These are phyloP conservation scores for Isabelozyma heimii DNA, from an alignment of 805 yeast genomes.

Conservation along the genomic window DNA sequence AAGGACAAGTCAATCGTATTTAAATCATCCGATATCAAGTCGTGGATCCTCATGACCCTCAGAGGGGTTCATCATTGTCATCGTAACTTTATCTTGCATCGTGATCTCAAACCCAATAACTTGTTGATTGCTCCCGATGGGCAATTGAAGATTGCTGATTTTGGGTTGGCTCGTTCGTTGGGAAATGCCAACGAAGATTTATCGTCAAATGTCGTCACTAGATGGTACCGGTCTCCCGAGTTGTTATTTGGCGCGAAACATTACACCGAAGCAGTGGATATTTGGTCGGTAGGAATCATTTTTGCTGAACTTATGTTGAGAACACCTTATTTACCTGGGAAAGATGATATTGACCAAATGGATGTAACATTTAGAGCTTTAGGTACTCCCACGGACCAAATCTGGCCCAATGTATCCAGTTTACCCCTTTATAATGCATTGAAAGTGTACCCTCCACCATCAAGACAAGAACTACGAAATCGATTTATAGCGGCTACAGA, in stretches of 20 bases:
- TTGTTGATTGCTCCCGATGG: conserved; percentile 85
- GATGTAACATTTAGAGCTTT: conserved; percentile 92
- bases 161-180: conserved; percentile 86
- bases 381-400: conserved; percentile 91
- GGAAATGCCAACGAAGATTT: conserved; percentile 71
- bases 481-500: conserved; percentile 91
- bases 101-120: conserved; percentile 93
- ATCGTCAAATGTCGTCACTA: conserved; percentile 92
- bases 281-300: conserved; percentile 53
- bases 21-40: conserved; percentile 81
- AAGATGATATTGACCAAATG: conserved; percentile 83
- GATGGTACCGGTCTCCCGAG: conserved; percentile 93
- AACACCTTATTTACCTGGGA: conserved; percentile 93
- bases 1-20: conserved; percentile 76
- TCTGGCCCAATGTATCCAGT: conserved; percentile 86
- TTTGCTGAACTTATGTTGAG: conserved; percentile 96
- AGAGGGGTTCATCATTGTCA: conserved; percentile 97
- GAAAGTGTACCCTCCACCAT: conserved; percentile 78
- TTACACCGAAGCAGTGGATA: conserved; percentile 43
- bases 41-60: conserved; percentile 92
- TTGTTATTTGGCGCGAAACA: conserved; percentile 44
- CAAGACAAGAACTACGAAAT: conserved; percentile 72
- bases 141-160: conserved; percentile 91
- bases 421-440: conserved; percentile 75
- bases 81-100: conserved; percentile 81